phyloP scores from a whole-genome alignment of 1,284 basidiomycete genomes.

The Ustilago sp. region DNA sequence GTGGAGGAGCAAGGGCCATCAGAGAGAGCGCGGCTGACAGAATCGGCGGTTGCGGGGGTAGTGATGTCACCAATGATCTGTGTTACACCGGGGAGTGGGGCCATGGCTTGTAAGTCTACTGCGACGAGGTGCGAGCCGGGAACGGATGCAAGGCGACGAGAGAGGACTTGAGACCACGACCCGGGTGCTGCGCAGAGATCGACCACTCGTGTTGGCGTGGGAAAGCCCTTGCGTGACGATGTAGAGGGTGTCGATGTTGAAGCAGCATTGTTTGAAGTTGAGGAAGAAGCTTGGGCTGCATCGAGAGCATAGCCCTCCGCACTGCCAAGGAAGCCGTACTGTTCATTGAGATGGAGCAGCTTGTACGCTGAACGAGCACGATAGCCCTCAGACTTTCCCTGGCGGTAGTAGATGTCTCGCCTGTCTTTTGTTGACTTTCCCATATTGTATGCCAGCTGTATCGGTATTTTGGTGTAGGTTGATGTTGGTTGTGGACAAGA shows the following conservation, averaged over 20 bases:
- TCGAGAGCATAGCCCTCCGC: conserved; percentile 48
- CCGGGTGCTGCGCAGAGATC: conserved; percentile 75
- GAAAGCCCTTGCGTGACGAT: conserved; percentile 8
- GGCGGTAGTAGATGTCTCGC: conserved; percentile 74
- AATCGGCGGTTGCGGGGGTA: conserved; percentile 72
- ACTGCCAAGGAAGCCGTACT: conserved; percentile 72
- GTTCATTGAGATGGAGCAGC: conserved; percentile 72
- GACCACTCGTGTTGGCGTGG: conserved; percentile 70
- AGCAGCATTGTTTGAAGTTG: background rate
- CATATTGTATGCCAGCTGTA: conserved; percentile 37
- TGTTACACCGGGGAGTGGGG: conserved; percentile 73
- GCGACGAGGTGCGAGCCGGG: conserved; percentile 71
- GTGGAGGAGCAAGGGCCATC: conserved; percentile 16
- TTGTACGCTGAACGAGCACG: conserved; percentile 75
- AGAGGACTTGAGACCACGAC: conserved; percentile 71
- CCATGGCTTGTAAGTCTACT: conserved; percentile 75
- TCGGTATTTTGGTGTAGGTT: background rate
- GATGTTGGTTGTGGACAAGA: conserved; percentile 2
- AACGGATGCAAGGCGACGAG: conserved; percentile 61
- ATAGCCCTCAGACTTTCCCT: conserved; percentile 71
- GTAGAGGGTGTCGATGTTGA: background rate
- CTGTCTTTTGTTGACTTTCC: conserved; percentile 71
- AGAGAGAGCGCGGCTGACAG: conserved; percentile 72
- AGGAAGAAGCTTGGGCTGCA: conserved; percentile 10
- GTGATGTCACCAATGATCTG: conserved; percentile 75